Conservation (phyloP, 352 stramenopile genomes). For the Phytophthora niederhauseri region DNA sequence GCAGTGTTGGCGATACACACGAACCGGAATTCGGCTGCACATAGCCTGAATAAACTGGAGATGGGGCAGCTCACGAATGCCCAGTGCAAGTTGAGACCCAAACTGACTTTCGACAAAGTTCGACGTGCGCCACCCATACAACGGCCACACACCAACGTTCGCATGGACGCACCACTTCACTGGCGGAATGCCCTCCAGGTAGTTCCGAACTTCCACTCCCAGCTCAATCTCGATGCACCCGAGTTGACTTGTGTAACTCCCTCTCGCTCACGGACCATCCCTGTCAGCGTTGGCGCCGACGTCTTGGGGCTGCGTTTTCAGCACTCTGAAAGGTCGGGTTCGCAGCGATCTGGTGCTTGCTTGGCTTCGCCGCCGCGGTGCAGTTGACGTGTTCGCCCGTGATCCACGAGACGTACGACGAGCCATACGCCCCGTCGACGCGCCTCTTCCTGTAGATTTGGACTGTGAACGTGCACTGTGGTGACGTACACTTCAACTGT, state of each 20-base stretch:
- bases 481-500: not conserved
- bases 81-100: conserved; percentile 1
- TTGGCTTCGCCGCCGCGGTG: not conserved
- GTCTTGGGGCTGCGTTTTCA: no score
- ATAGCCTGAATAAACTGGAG: conserved; percentile 12
- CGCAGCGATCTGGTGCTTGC: not conserved
- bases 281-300: no score
- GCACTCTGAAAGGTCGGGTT: not conserved
- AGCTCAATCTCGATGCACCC: not conserved
- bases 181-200: not conserved
- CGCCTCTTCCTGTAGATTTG: not conserved
- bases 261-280: no score
- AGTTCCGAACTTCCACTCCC: not conserved
- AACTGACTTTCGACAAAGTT: conserved; percentile 16
- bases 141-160: not conserved
- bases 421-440: not conserved
- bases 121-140: conserved; percentile 16
- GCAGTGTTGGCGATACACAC: not conserved
- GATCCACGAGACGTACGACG: not conserved
- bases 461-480: not conserved
- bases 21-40: conserved; percentile 6
- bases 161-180: not conserved
- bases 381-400: not conserved
- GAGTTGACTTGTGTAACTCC: not conserved
- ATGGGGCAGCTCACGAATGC: not conserved